Evolutionary conservation across 306 rosid genomes (phyloP).

Genomic region (Medicago ruthenica): DNA sequence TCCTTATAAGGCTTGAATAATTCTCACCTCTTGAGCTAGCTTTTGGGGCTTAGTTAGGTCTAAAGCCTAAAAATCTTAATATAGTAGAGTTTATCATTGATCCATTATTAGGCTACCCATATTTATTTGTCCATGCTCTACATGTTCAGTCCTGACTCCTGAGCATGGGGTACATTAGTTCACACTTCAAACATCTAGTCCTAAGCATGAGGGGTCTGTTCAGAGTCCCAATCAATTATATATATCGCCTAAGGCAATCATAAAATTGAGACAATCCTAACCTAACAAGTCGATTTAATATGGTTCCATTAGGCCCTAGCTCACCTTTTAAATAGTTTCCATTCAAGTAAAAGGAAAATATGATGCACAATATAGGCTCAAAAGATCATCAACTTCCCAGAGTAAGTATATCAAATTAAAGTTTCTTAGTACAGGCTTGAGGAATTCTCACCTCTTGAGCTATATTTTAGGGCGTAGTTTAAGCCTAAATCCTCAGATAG

Average conservation of each 20-base stretch:
- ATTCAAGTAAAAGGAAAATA: not conserved
- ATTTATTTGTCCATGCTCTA: not conserved
- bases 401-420: not conserved
- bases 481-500: not conserved
- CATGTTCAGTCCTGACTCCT: not conserved
- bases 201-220: not conserved
- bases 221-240: not conserved
- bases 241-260: not conserved
- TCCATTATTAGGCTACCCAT: not conserved
- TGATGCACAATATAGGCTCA: slow-evolving; percentile 2
- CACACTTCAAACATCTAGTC: not conserved
- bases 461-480: not conserved
- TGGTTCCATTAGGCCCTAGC: not conserved
- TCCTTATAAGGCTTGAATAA: not conserved
- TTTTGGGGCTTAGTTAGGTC: not conserved
- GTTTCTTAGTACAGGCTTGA: slow-evolving; percentile 9
- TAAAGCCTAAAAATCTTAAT: not conserved
- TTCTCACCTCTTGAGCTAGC: not conserved
- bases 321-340: not conserved
- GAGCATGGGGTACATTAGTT: not conserved
- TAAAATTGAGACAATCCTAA: too few species aligned
- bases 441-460: not conserved
- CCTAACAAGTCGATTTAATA: too few species aligned
- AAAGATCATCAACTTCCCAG: not conserved
- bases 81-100: not conserved